Evolutionary conservation across 2,329 filamentous ascomycete genomes (phyloP).

Genomic region (Dactylonectria estremocensis): DNA sequence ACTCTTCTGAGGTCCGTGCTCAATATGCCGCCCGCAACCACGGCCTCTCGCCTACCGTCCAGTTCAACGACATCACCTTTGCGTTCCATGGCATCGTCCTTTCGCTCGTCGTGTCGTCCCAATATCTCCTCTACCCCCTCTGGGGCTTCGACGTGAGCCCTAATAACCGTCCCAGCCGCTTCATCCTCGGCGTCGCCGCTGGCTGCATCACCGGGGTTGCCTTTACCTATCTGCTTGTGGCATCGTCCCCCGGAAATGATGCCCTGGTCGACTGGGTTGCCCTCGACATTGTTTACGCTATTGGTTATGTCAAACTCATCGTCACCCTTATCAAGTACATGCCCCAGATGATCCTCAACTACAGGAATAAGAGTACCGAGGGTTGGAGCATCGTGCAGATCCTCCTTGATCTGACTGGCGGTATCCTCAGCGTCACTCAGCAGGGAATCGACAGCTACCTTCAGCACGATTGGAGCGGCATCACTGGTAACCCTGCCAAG

Average conservation of each 20-base stretch:
- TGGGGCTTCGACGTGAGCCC: constrained; percentile 82
- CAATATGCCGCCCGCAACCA: constrained; percentile 89
- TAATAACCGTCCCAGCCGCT: constrained; percentile 69
- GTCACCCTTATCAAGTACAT: constrained; percentile 94
- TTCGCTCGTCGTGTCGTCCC: constrained; percentile 80
- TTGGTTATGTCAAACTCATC: constrained; percentile 91
- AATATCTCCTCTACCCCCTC: constrained; percentile 78
- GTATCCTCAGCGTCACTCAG: constrained; percentile 85
- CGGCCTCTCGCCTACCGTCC: constrained; percentile 85
- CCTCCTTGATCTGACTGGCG: constrained; percentile 86
- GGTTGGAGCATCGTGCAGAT: constrained; percentile 93
- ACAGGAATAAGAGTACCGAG: constrained; percentile 84
- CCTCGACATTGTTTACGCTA: constrained; percentile 75
- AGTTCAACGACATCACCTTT: constrained; percentile 92
- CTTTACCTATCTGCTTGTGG: constrained; percentile 63
- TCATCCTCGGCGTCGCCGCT: constrained; percentile 78
- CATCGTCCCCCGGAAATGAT: constrained; percentile 54
- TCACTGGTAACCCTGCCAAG: constrained; percentile 94
- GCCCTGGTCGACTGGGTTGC: constrained; percentile 69
- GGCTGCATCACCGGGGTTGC: constrained; percentile 77
- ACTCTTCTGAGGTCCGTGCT: constrained; percentile 80
- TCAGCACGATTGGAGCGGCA: constrained; percentile 89
- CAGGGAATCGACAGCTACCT: constrained; percentile 88
- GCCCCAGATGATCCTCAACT: constrained; percentile 88
- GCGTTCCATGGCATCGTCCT: constrained; percentile 85